Conservation (phyloP, 192 early-diverging fungal genomes). For the Fimicolochytrium jonesii region DNA sequence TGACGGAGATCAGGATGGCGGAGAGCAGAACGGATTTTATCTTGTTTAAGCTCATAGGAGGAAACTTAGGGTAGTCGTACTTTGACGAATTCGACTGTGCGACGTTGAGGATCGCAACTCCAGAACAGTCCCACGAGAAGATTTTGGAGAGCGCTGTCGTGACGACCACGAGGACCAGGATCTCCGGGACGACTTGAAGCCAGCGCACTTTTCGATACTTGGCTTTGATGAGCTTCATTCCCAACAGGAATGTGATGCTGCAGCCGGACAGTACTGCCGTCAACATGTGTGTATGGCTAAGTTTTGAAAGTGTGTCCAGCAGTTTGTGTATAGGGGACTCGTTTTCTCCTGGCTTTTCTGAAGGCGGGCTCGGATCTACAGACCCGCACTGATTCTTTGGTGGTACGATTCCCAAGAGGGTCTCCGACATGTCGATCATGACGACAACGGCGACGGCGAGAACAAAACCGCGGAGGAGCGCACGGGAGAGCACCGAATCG, state of each 20-base stretch:
- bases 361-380: background rate
- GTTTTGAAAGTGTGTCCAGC: conserved; percentile 58
- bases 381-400: conserved; percentile 8
- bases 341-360: conserved; percentile 31
- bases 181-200: conserved; percentile 86
- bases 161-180: conserved; percentile 77
- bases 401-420: conserved; percentile 62
- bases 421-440: conserved; percentile 80
- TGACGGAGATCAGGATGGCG: conserved; percentile 85
- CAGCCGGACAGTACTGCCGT: conserved; percentile 69
- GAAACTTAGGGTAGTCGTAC: conserved; percentile 57
- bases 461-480: conserved; percentile 92
- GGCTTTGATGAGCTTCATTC: conserved; percentile 51
- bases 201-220: conserved; percentile 36
- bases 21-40: conserved; percentile 73
- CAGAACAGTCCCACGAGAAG: conserved; percentile 69
- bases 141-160: conserved; percentile 61
- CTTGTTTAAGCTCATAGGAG: conserved; percentile 50
- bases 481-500: conserved; percentile 91
- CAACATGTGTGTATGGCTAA: conserved; percentile 60
- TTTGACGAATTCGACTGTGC: conserved; percentile 52
- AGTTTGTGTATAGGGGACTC: conserved; percentile 79
- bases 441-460: conserved; percentile 91
- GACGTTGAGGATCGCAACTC: conserved; percentile 79
- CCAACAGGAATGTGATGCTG: conserved; percentile 67